Conservation (phyloP, 305 asterid species). For the Rubia occidens region DNA sequence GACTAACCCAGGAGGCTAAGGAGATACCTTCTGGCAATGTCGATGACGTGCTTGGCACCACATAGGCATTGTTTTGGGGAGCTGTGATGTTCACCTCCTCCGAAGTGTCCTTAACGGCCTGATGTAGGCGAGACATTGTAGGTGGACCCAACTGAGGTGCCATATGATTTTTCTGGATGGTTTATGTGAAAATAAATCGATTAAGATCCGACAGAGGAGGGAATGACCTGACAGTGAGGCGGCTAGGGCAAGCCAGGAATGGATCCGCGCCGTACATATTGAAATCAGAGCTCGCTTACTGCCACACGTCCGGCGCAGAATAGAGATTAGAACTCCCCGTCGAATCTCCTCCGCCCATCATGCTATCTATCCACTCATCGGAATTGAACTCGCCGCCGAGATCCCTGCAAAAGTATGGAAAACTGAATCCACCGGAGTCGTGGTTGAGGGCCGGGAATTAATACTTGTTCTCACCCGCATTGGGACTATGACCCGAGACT, state of each 20-base stretch:
- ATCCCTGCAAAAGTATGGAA: constrained; percentile 34
- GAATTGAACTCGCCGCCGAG: constrained; percentile 68
- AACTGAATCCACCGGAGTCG: constrained; percentile 31
- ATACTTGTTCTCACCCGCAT: too few relatives aligned
- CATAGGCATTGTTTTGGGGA: too few relatives aligned
- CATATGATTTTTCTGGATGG: too few relatives aligned
- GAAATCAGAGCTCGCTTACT: constrained; percentile 34
- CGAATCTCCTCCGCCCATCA: constrained; percentile 74
- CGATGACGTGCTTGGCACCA: too few relatives aligned
- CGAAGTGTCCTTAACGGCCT: too few relatives aligned
- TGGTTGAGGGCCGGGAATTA: constrained; percentile 51
- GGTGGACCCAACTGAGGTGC: too few relatives aligned
- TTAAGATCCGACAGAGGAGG: constrained; percentile 62
- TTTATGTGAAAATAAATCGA: too few relatives aligned
- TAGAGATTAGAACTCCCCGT: constrained; percentile 52
- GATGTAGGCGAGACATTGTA: too few relatives aligned
- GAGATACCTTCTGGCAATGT: too few relatives aligned
- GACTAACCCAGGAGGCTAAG: too few relatives aligned
- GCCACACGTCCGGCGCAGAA: constrained; percentile 61
- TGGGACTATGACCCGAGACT: too few relatives aligned
- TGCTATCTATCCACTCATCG: constrained; percentile 95
- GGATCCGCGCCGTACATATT: constrained; percentile 47
- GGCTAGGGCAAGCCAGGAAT: constrained; percentile 45
- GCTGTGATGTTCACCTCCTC: too few relatives aligned
- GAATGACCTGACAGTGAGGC: constrained; percentile 48